Evolutionary conservation across 495 filamentous ascomycete genomes (phyloP).

Genomic region (Penicillium lividum): DNA sequence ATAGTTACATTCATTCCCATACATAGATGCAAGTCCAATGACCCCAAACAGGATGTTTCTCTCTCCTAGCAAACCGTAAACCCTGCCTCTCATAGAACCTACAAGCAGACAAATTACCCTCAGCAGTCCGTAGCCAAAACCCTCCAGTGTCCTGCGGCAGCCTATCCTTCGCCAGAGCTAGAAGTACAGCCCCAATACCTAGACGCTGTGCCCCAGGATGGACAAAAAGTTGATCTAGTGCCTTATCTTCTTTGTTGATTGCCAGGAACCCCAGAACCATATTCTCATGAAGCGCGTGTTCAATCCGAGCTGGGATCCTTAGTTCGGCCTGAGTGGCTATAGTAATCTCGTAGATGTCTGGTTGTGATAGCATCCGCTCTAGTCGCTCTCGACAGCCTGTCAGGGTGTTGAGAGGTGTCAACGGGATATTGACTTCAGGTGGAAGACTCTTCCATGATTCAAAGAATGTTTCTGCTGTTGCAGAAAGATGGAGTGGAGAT

Average conservation of each 20-base stretch:
- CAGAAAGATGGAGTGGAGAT: neutral
- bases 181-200: constrained; percentile 3
- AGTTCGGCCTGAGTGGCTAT: neutral
- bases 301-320: neutral
- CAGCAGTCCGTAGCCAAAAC: constrained; percentile 1
- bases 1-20: neutral
- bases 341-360: neutral
- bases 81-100: constrained; percentile 6
- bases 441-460: constrained; percentile 3
- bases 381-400: constrained; percentile 5
- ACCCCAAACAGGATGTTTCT: neutral
- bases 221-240: constrained; percentile 6
- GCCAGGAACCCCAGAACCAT: neutral
- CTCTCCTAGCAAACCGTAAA: neutral
- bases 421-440: constrained; percentile 1
- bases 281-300: neutral
- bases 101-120: constrained; percentile 3
- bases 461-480: neutral
- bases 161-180: neutral
- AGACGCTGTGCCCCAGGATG: constrained; percentile 1
- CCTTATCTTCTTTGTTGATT: constrained; percentile 7
- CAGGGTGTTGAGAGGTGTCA: constrained; percentile 7
- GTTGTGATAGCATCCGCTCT: constrained; percentile 2
- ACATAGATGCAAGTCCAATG: neutral
- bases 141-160: neutral